phyloP scores from a whole-genome alignment of 805 yeast genomes.

The Zygosaccharomyces bisporus region DNA sequence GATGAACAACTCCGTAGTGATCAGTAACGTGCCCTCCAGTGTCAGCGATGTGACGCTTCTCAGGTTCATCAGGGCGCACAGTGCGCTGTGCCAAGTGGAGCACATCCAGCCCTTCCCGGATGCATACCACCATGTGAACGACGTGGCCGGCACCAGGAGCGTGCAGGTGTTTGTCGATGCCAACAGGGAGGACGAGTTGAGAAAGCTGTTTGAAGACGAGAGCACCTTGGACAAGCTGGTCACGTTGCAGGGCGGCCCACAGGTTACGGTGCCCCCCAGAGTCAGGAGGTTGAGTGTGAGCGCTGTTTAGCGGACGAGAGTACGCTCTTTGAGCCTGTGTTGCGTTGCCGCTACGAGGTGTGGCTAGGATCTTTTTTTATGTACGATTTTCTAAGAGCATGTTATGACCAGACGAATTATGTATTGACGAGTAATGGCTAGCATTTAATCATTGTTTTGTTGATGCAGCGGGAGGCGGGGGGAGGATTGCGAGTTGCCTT shows the following conservation, averaged over 20 bases:
- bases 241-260: slow-evolving; percentile 7
- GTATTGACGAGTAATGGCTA: no score
- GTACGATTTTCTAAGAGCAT: no score
- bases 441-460: no score
- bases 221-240: slow-evolving; percentile 8
- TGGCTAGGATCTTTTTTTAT: no score
- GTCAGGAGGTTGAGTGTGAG: slow-evolving; percentile 3
- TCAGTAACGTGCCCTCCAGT: slow-evolving; percentile 49
- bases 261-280: background rate
- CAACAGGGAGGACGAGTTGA: slow-evolving; percentile 13
- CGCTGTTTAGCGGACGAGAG: background rate
- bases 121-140: slow-evolving; percentile 22
- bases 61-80: slow-evolving; percentile 13
- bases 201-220: slow-evolving; percentile 16
- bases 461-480: no score
- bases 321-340: no score
- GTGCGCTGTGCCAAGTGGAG: slow-evolving; percentile 12
- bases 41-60: slow-evolving; percentile 37
- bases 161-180: slow-evolving; percentile 18
- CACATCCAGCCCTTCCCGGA: slow-evolving; percentile 26
- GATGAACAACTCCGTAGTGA: slow-evolving; percentile 41
- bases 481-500: no score
- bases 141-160: slow-evolving; percentile 16
- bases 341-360: no score
- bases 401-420: no score